These are phyloP conservation scores for Fusarium longipes DNA, from an alignment of 2,329 filamentous ascomycete genomes.

Conservation along the genomic window DNA sequence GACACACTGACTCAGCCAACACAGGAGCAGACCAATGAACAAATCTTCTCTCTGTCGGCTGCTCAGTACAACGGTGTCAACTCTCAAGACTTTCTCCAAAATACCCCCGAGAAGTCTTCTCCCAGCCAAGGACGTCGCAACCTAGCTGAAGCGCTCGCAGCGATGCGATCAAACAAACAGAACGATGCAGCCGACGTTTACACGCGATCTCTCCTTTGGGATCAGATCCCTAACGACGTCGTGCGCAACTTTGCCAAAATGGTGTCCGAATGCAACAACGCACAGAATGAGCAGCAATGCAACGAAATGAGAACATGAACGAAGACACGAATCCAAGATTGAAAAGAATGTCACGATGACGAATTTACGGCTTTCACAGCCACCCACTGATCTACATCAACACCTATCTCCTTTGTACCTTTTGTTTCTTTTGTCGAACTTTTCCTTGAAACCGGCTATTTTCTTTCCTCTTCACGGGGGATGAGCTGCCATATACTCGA, in stretches of 20 bases:
- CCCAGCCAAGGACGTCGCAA: slow-evolving; percentile 74
- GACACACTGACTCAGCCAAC: slow-evolving; percentile 78
- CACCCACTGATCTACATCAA: slow-evolving; percentile 15
- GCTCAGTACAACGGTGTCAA: slow-evolving; percentile 86
- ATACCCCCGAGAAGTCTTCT: slow-evolving; percentile 62
- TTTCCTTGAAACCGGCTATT: slow-evolving; percentile 44
- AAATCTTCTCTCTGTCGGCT: slow-evolving; percentile 86
- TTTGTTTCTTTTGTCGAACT: slow-evolving; percentile 32
- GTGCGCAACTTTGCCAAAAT: slow-evolving; percentile 93
- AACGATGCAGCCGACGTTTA: slow-evolving; percentile 84
- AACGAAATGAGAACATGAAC: slow-evolving; percentile 56
- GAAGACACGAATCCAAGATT: slow-evolving; percentile 46
- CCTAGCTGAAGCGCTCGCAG: slow-evolving; percentile 82
- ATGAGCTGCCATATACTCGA: slow-evolving; percentile 48
- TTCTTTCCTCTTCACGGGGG: slow-evolving; percentile 40
- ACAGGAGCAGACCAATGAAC: slow-evolving; percentile 87
- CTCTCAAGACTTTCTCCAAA: slow-evolving; percentile 74
- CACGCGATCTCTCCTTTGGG: slow-evolving; percentile 91
- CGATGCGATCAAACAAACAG: slow-evolving; percentile 79
- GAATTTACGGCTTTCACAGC: slow-evolving; percentile 43
- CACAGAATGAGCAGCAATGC: slow-evolving; percentile 57
- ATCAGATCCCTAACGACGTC: slow-evolving; percentile 91
- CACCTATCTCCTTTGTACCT: slow-evolving; percentile 16
- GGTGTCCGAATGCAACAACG: slow-evolving; percentile 78
- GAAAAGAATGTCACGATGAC: slow-evolving; percentile 52